phyloP scores from a whole-genome alignment of 2,329 filamentous ascomycete species.

The Penicillium rolfsii region DNA sequence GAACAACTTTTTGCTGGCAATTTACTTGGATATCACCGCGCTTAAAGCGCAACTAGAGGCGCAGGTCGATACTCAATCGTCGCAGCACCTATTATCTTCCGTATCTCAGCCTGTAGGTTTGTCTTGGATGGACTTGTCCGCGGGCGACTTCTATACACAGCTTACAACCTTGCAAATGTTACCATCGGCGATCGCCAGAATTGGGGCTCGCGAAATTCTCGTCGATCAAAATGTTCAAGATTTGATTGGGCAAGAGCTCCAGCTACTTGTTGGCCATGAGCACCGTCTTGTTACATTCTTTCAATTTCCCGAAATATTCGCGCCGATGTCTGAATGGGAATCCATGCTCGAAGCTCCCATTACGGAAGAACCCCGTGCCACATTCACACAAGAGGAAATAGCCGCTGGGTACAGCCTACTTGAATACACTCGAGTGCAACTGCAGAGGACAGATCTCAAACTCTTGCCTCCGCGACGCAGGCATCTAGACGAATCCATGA shows the following conservation, averaged over 20 bases:
- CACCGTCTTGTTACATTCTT: conserved; percentile 77
- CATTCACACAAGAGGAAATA: conserved; percentile 71
- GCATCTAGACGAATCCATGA: conserved; percentile 76
- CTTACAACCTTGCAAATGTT: conserved; percentile 70
- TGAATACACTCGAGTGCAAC: conserved; percentile 77
- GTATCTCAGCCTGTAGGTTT: conserved; percentile 65
- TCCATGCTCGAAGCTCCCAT: conserved; percentile 77
- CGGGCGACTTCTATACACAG: conserved; percentile 91
- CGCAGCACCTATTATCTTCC: conserved; percentile 36
- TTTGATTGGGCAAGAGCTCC: conserved; percentile 63
- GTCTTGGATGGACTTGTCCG: conserved; percentile 94
- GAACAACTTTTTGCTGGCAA: conserved; percentile 88
- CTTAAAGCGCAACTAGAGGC: conserved; percentile 27
- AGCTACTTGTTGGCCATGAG: conserved; percentile 72
- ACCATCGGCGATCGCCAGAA: conserved; percentile 78
- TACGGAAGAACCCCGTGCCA: conserved; percentile 52
- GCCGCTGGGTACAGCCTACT: conserved; percentile 79
- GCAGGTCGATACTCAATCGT: conserved; percentile 26
- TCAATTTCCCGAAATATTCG: conserved; percentile 48
- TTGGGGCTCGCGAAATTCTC: conserved; percentile 83
- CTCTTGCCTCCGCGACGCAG: conserved; percentile 80
- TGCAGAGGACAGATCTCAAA: conserved; percentile 77
- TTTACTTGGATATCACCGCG: conserved; percentile 60
- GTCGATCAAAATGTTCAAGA: conserved; percentile 67
- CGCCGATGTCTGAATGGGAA: conserved; percentile 67